Conservation (phyloP, 202 grass and related monocot genomes). For the Schoenoplectus triqueter region DNA sequence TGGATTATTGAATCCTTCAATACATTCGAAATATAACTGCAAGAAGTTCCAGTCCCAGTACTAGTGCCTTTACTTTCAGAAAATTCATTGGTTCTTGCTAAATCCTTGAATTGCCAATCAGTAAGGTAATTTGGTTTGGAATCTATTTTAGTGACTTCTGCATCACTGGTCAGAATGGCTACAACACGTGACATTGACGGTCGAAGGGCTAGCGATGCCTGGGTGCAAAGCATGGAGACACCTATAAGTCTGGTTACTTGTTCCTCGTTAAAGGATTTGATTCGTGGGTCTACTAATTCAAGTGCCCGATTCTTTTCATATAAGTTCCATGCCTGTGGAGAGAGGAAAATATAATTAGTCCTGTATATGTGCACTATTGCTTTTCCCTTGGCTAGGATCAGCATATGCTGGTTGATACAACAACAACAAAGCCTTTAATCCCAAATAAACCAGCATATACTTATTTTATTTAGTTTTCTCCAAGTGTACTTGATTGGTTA, state of each 20-base stretch:
- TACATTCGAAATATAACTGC: slow-evolving; percentile 12
- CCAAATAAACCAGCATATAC: too few species aligned
- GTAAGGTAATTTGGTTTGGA: slow-evolving; percentile 80
- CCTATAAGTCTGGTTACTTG: slow-evolving; percentile 61
- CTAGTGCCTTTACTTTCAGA: slow-evolving; percentile 30
- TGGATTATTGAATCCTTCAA: slow-evolving; percentile 25
- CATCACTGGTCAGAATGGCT: slow-evolving; percentile 64
- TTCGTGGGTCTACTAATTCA: slow-evolving; percentile 60
- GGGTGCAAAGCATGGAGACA: slow-evolving; percentile 81
- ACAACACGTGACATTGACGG: slow-evolving; percentile 82
- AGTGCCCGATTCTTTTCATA: slow-evolving; percentile 56
- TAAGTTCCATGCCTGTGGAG: slow-evolving; percentile 67
- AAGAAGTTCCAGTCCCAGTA: not conserved
- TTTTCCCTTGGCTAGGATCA: not conserved
- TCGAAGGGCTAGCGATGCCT: slow-evolving; percentile 58
- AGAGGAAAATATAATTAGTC: slow-evolving; percentile 9
- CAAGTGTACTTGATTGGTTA: not conserved
- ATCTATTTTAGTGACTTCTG: slow-evolving; percentile 46
- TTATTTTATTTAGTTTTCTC: not conserved
- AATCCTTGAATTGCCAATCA: slow-evolving; percentile 74
- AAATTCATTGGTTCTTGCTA: slow-evolving; percentile 37
- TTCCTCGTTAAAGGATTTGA: slow-evolving; percentile 42
- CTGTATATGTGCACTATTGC: not conserved
- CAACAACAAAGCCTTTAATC: too few species aligned
- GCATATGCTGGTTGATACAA: not conserved